Evolutionary conservation across 2,329 filamentous ascomycete species (phyloP).

Genomic region (Escovopsis weberi): DNA sequence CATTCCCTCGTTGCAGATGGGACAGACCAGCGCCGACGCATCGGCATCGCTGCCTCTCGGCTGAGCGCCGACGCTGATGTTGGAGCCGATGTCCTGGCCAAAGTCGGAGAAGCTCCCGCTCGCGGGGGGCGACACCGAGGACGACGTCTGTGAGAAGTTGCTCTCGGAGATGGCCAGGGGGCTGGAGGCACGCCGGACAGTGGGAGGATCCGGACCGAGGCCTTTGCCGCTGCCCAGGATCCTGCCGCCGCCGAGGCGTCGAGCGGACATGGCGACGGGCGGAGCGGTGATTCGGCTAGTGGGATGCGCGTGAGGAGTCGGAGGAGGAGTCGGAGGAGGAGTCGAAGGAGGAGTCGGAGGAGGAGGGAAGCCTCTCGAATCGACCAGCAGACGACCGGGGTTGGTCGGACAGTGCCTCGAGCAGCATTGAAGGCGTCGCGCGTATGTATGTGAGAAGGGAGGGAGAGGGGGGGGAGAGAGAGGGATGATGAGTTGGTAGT

Average conservation of each 20-base stretch:
- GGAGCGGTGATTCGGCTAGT: neutral
- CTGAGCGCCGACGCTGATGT: conserved; percentile 52
- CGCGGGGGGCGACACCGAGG: conserved; percentile 44
- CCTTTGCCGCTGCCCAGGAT: conserved; percentile 77
- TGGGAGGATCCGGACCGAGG: conserved; percentile 48
- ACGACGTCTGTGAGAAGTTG: conserved; percentile 64
- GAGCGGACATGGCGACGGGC: conserved; percentile 50
- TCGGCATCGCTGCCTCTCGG: conserved; percentile 34
- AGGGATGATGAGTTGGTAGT: too few relatives aligned
- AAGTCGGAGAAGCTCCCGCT: conserved; percentile 53
- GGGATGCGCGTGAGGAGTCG: too few relatives aligned
- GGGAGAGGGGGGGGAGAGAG: too few relatives aligned
- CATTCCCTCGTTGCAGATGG: conserved; percentile 99
- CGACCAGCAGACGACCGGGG: conserved; percentile 16
- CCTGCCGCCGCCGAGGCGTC: conserved; percentile 83
- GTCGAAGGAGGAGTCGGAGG: neutral
- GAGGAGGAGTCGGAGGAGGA: neutral
- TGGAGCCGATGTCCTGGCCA: conserved; percentile 64
- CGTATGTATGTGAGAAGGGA: neutral
- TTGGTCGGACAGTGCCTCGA: conserved; percentile 21
- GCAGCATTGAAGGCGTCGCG: conserved; percentile 10
- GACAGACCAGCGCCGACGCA: conserved; percentile 63
- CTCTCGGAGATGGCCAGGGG: conserved; percentile 48
- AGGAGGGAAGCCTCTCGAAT: conserved; percentile 5
- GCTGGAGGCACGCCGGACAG: conserved; percentile 31